Conservation (phyloP, 768 basidiomycete genomes). For the Auriscalpium orientale region DNA sequence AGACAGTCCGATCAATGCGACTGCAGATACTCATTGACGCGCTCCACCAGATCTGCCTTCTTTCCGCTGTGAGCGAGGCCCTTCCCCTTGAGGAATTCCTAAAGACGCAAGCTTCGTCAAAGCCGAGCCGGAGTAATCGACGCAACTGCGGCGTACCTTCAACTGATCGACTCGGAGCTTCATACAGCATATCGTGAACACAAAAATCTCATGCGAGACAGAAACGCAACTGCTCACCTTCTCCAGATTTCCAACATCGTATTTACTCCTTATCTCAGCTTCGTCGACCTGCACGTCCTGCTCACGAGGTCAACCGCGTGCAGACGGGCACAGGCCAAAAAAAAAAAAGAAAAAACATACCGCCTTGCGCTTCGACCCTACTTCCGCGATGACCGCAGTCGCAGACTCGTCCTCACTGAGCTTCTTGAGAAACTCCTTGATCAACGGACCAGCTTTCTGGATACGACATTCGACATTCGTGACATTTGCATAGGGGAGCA, state of each 20-base stretch:
- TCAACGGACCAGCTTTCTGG: conserved; percentile 44
- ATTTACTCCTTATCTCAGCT: conserved; percentile 63
- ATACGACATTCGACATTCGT: conserved; percentile 1
- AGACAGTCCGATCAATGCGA: too few relatives aligned
- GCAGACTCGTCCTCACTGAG: conserved; percentile 60
- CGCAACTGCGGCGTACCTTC: conserved; percentile 41
- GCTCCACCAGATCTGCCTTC: conserved; percentile 65
- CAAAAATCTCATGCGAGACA: not conserved
- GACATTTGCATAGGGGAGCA: not conserved
- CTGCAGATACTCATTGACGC: conserved; percentile 26
- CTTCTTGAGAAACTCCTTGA: conserved; percentile 64
- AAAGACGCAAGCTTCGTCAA: not conserved
- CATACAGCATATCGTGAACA: conserved; percentile 3
- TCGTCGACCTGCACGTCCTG: conserved; percentile 63
- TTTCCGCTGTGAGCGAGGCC: conserved; percentile 54
- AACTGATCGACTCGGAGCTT: conserved; percentile 75
- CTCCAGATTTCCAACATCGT: conserved; percentile 46
- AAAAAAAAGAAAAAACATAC: conserved; percentile 33
- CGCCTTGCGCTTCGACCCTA: conserved; percentile 64
- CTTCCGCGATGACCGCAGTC: conserved; percentile 36
- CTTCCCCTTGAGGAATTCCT: conserved; percentile 74
- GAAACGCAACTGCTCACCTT: conserved; percentile 45
- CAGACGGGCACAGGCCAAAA: not conserved
- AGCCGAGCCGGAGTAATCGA: conserved; percentile 6
- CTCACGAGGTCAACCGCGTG: not conserved